Base-by-base conservation (phyloP, 2,329 filamentous ascomycete species). In the Ilyonectria robusta region DNA sequence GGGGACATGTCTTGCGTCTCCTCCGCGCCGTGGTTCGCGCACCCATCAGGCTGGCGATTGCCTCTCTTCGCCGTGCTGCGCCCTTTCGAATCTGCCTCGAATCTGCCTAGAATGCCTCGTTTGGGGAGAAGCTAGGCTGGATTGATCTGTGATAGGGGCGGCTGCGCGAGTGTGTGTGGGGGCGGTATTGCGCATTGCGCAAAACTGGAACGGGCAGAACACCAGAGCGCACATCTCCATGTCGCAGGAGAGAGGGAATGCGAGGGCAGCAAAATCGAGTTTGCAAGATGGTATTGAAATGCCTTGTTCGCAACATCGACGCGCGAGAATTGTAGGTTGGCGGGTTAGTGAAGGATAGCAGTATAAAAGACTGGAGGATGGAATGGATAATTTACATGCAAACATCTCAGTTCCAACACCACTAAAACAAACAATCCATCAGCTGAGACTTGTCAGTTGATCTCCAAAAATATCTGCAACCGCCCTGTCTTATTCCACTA, bases 161-260 rank as follows among this genome's bases (percentile, higher is more conserved):
- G 8, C 19, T 15, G 31, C 29, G 21, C 11, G 31, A 42, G 54
- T 57, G 54, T 56, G 19, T 50, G 44, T 21, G 47, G 55, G 26
- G 33, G 6, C 17, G 2, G 65, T 68, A 65, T 59, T 55, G 65
- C 65, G 57, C 50, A 29, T 2, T 23, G 46, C 51, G 65, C 65
- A 68, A 19, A 65, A 67, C 65, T 60, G 10, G 29, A 7, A 3
- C 2, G 21, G 37, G 62, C 35, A 65, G 37, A 68, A 2, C 47
- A 21, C 7, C 19, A n/a, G 15, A 23, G 40, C 61, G 65, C 57
- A 67, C 57, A 61, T 44, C 37, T 31, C n/a, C 29, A n/a, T 7
- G 10, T 11, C 31, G 17, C 3, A 9, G 6, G 23, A 8, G 23
- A 11, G 29, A 6, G 33, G 48, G 10, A 67, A 54, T 46, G 47